Conservation (phyloP, 441 rosid genomes). For the Kokia cookei region DNA sequence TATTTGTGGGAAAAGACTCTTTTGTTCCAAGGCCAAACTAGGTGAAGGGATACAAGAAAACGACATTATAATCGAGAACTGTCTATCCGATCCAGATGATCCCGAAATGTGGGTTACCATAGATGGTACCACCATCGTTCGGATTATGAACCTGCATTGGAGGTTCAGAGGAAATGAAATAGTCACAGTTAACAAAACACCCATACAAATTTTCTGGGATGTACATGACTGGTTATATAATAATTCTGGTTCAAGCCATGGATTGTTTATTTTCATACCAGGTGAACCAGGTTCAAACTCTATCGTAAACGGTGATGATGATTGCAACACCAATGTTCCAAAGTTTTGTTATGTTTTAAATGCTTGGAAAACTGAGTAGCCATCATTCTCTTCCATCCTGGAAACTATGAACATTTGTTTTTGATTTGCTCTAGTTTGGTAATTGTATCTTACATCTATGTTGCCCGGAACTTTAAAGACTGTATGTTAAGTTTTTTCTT, state of each 20-base stretch:
- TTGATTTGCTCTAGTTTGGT: background rate
- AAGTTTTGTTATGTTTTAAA: constrained; percentile 54
- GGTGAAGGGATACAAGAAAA: constrained; percentile 36
- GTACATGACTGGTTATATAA: constrained; percentile 82
- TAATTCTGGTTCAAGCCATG: constrained; percentile 36
- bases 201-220: constrained; percentile 64
- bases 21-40: constrained; percentile 46
- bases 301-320: background rate
- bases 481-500: too few relatives aligned
- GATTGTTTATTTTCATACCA: constrained; percentile 61
- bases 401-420: background rate
- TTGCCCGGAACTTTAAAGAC: too few relatives aligned
- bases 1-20: constrained; percentile 54
- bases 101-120: constrained; percentile 78
- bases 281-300: background rate
- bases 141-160: constrained; percentile 67
- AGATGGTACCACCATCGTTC: constrained; percentile 44
- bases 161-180: constrained; percentile 76
- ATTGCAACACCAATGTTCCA: constrained; percentile 3
- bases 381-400: background rate
- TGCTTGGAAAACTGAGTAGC: constrained; percentile 50
- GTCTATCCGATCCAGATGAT: constrained; percentile 45
- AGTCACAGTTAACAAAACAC: constrained; percentile 31
- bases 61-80: constrained; percentile 54
- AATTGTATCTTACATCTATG: too few relatives aligned